Percentiles rank a stretch among this genome's conserved stretches.
Conservation (phyloP, 2,329 filamentous ascomycete species). For the Sordariomycetes sp. region DNA sequence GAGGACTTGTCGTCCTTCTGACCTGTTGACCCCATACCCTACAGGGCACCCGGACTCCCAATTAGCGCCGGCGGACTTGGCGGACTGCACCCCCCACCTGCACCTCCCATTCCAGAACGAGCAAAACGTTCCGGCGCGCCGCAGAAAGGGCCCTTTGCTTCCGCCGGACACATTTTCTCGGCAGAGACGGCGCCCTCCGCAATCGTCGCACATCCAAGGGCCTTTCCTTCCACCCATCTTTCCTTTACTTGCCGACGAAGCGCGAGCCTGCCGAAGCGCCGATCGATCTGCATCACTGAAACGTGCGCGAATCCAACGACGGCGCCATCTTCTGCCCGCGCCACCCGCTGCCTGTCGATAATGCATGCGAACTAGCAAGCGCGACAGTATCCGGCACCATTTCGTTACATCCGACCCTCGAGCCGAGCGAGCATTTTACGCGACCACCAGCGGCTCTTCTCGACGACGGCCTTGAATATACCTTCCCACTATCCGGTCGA, state of each 20-base stretch:
- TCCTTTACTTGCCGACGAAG: neutral
- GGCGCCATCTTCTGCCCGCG: neutral
- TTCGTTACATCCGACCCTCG: neutral
- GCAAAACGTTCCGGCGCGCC: neutral
- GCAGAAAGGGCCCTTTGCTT: neutral
- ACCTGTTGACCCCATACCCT: no score
- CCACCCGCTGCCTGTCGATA: neutral
- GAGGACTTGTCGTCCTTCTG: no score
- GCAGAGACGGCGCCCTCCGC: neutral
- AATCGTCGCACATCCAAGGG: neutral
- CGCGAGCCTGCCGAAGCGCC: conserved; percentile 4
- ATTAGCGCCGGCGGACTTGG: neutral
- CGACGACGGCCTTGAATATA: neutral
- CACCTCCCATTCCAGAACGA: neutral
- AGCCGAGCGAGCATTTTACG: neutral
- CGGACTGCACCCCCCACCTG: neutral
- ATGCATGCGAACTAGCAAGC: neutral
- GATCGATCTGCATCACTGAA: neutral
- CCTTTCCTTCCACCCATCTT: neutral
- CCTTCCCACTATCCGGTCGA: neutral
- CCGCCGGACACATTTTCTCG: neutral
- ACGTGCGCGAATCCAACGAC: conserved; percentile 1
- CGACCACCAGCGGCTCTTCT: neutral
- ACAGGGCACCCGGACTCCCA: no score
- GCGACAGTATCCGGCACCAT: neutral